These are phyloP conservation scores for Coniochaeta hoffmannii DNA, from an alignment of 2,329 filamentous ascomycete species.

Conservation along the genomic window DNA sequence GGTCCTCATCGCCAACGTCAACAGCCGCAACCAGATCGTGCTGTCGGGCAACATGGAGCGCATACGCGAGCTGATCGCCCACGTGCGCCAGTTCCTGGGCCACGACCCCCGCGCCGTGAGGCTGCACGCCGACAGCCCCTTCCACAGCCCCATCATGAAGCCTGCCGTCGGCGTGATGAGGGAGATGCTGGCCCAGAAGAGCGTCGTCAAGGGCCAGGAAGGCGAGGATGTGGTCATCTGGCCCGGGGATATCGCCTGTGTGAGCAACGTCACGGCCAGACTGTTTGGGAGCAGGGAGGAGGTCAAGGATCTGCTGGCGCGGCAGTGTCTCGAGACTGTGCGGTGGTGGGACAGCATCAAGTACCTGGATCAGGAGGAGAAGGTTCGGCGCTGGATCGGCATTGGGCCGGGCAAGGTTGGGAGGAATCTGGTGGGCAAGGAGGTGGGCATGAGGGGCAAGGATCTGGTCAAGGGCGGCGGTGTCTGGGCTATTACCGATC, in stretches of 20 bases:
- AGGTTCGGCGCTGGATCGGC: constrained; percentile 79
- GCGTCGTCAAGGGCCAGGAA: constrained; percentile 43
- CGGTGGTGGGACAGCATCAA: constrained; percentile 91
- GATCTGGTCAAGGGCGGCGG: constrained; percentile 80
- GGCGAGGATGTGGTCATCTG: constrained; percentile 63
- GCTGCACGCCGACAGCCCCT: constrained; percentile 80
- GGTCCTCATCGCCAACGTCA: constrained; percentile 88
- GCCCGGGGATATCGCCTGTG: constrained; percentile 66
- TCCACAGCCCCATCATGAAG: constrained; percentile 87
- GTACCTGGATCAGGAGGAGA: constrained; percentile 77
- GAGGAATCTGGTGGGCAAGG: constrained; percentile 87
- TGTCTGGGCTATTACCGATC: constrained; percentile 85
- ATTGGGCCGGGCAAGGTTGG: constrained; percentile 93
- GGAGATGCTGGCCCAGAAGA: constrained; percentile 54
- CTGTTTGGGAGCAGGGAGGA: constrained; percentile 69
- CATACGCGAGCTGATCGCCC: constrained; percentile 74
- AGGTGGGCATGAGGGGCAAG: constrained; percentile 77
- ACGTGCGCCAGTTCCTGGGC: constrained; percentile 81
- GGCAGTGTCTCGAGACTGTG: constrained; percentile 86
- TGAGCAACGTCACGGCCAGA: constrained; percentile 78
- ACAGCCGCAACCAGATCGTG: constrained; percentile 94
- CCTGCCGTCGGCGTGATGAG: constrained; percentile 73
- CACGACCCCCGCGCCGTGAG: constrained; percentile 85
- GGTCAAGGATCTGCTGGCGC: constrained; percentile 69
- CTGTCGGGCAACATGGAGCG: constrained; percentile 78